A percentile compares a stretch with the other conserved stretches of the same genome.
These are phyloP conservation scores for Saussurea involucrata DNA, from an alignment of 129 eudicot genomes.

Conservation along the genomic window DNA sequence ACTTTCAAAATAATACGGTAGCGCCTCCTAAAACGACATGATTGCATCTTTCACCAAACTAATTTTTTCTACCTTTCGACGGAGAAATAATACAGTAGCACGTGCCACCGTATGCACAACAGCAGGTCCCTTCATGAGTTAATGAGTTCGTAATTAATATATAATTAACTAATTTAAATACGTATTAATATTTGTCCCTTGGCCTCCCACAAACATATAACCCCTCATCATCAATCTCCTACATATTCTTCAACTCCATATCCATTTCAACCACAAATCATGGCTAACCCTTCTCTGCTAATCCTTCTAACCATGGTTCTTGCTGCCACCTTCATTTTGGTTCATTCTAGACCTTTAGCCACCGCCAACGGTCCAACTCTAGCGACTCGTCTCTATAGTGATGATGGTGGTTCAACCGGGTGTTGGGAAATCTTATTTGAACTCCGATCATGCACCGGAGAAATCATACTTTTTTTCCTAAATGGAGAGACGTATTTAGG, in stretches of 20 bases:
- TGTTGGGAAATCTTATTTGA: constrained; percentile 69
- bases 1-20: no score
- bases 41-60: no score
- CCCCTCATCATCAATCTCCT: constrained; percentile 8
- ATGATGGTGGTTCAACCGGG: constrained; percentile 23
- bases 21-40: no score
- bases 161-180: neutral
- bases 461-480: constrained; percentile 56
- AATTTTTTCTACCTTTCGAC: no score
- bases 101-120: no score
- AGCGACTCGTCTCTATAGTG: constrained; percentile 26
- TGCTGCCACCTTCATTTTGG: constrained; percentile 12
- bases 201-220: constrained; percentile 8
- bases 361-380: constrained; percentile 20
- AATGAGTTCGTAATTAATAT: no score
- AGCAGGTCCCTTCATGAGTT: no score
- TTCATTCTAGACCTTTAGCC: constrained; percentile 19
- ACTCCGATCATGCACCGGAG: constrained; percentile 67
- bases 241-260: constrained; percentile 8
- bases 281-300: constrained; percentile 13
- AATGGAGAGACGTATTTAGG: constrained; percentile 65
- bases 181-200: neutral
- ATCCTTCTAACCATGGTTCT: constrained; percentile 6
- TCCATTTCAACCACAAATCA: constrained; percentile 2
- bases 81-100: no score